Base-by-base conservation (phyloP, 345 rosid species). In the Triadica sebifera region DNA sequence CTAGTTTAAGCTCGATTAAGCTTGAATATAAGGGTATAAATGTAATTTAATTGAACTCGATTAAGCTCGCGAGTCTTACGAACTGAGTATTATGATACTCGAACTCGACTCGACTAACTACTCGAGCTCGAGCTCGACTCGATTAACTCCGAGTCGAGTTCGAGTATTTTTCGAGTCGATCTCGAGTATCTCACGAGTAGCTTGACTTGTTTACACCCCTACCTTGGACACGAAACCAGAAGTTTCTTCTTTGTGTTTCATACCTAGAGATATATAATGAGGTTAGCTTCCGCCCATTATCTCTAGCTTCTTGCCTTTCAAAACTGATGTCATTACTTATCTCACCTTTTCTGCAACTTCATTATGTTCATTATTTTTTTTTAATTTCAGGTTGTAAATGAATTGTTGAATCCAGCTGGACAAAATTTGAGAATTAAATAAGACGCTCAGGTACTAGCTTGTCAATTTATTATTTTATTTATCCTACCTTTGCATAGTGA, bases 251-350 rank as follows among this genome's bases (percentile, higher is more conserved):
- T 65, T 97, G 98, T 71, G 91, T 95, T 77, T 93, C 99, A 62
- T 95, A 95, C 89, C 70, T 95, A 88, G 99, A 95, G 84, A 95
- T 95, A 41, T 95, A 95, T 80, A 95, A 95, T 51, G 99, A 95
- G 98, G 99, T 95, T 76, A 84, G 82, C 51, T 77, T 76, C 78
- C 77, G 75, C 70, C 68, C 47, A 24, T 57, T 72, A 51, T 38
- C 15, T 50, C 24, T 50, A 46, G 57, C 77, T 73, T 20, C 17
- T 74, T 78, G 41, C 64, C 13, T 49, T 57, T 50, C 22, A 74
- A 45, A 74, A 60, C 67, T 12, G 47, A 76, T 75, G 58, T 70
- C 22, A 12, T 17, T 24, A 24, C 59, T 83, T 69, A 75, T 51
- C 73, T 68, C 69, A 5, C 22, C 47, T 67, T 64, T 76, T 77